Percentiles rank a stretch among this genome's conserved stretches.
Evolutionary conservation across 2,329 filamentous ascomycete genomes (phyloP).

Genomic region (Dothistroma pini): DNA sequence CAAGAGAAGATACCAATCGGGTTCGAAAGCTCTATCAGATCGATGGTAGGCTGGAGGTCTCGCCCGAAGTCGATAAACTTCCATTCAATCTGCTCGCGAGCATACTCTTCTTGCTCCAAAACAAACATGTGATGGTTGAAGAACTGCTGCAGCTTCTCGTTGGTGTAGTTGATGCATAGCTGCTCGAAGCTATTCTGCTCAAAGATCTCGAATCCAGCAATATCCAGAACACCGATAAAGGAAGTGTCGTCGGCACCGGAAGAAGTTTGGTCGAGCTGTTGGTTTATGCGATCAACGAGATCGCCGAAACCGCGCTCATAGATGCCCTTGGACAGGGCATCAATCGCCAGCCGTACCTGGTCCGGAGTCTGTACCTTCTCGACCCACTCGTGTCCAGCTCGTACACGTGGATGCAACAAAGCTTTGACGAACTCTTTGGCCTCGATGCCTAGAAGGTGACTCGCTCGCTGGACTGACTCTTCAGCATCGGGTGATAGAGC

Average conservation of each 20-base stretch:
- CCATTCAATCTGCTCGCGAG: conserved; percentile 97
- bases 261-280: conserved; percentile 70
- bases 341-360: conserved; percentile 83
- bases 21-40: conserved; percentile 92
- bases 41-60: conserved; percentile 94
- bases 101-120: conserved; percentile 96
- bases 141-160: conserved; percentile 98
- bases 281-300: conserved; percentile 86
- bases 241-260: conserved; percentile 83
- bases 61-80: conserved; percentile 99
- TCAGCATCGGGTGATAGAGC: conserved; percentile 72
- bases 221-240: conserved; percentile 98
- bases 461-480: conserved; percentile 72
- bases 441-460: conserved; percentile 77
- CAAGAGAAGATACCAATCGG: conserved; percentile 99
- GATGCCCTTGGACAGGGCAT: conserved; percentile 93
- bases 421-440: conserved; percentile 83
- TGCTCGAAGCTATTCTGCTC: conserved; percentile 98
- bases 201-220: conserved; percentile 98
- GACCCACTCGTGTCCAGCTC: conserved; percentile 95
- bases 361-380: conserved; percentile 98
- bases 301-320: conserved; percentile 96
- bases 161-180: conserved; percentile 99
- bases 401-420: conserved; percentile 86
- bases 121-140: conserved; percentile 99